Base-by-base conservation (phyloP, 116 monocot genomes). In the Trichopus zeylanicus region DNA sequence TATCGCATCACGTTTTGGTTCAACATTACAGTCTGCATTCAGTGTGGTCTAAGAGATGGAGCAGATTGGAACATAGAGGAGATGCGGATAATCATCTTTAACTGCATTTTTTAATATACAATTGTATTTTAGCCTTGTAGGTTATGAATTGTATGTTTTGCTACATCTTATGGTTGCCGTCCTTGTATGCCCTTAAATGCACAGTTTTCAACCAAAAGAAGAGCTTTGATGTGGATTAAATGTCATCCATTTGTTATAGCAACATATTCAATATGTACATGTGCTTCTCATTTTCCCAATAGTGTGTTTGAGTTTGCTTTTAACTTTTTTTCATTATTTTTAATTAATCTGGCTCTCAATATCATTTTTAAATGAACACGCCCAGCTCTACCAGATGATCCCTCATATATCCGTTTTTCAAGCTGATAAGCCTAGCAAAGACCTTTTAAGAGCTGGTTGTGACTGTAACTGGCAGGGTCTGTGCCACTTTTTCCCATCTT, bases 371-470 rank as follows among this genome's bases (percentile, higher is more conserved):
- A n/a, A n/a, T n/a, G n/a, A n/a, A n/a, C n/a, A n/a, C n/a, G n/a
- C n/a, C n/a, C n/a, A n/a, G n/a, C n/a, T n/a, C n/a, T n/a, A n/a
- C n/a, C n/a, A n/a, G n/a, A n/a, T n/a, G n/a, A n/a, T n/a, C n/a
- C n/a, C n/a, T n/a, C n/a, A n/a, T n/a, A n/a, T n/a, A n/a, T n/a
- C n/a, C n/a, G n/a, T n/a, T 75, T 79, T 30, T 70, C 62, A 20
- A 90, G 73, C 60, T 71, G 72, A 13, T 87, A 78, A 54, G 69
- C 64, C 55, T 83, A 73, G 74, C 95, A 95, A 56, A 83, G 69
- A 39, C 86, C 80, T 47, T 83, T 89, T 11, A 95, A 78, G 35
- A 89, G 68, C 61, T 83, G 83, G 76, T 95, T 95, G 52, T 83
- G 89, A 71, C 73, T 89, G 54, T 86, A 70, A 25, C 47, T 70